Base-by-base conservation (phyloP, 106 monocot genomes). In the Dendrobium huoshanense region DNA sequence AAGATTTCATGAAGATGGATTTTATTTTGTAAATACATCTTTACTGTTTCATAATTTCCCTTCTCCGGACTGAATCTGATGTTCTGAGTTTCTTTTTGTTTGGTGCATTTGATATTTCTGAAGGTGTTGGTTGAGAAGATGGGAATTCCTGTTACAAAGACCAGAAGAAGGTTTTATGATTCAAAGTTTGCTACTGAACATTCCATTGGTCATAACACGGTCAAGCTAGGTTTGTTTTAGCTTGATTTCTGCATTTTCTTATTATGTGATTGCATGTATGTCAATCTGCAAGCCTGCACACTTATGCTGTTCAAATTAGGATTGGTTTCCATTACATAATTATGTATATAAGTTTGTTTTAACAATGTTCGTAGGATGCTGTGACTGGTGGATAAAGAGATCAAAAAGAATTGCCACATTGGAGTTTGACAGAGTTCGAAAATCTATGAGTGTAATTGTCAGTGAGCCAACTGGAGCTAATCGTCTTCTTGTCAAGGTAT, bases 41-140 rank as follows among this genome's bases (percentile, higher is more conserved):
- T 20, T 56, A 25, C 31, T 5, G 10, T 27, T 67, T 67, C 45
- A 45, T 45, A 45, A 45, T 45, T 67, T 68, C 13, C 27, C 16
- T 40, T 72, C 15, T 9, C 33, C 40, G 2, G 9, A 13, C 40
- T 72, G 11, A 33, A 72, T 40, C 37, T 72, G 64, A 64, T 64
- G 40, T 25, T 72, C 27, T 33, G 9, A 33, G 16, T 72, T 72
- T 15, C 24, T 68, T 68, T 27, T 68, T 68, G 68, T 10, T 48
- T 48, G 48, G 48, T 68, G 20, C 7, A 13, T 44, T 19, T 20
- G 18, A 8, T 82, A 51, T 79, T 51, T 54, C n/a, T 81, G 6
- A 82, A 88, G 94, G 92, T 95, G 47, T 29, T 95, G 37, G 95
- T 88, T 73, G 95, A 95, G 87, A 95, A 95, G 84, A 95, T 95